These are phyloP conservation scores for Lanmaoa rubissima DNA, from an alignment of 768 basidiomycete genomes.

Conservation along the genomic window DNA sequence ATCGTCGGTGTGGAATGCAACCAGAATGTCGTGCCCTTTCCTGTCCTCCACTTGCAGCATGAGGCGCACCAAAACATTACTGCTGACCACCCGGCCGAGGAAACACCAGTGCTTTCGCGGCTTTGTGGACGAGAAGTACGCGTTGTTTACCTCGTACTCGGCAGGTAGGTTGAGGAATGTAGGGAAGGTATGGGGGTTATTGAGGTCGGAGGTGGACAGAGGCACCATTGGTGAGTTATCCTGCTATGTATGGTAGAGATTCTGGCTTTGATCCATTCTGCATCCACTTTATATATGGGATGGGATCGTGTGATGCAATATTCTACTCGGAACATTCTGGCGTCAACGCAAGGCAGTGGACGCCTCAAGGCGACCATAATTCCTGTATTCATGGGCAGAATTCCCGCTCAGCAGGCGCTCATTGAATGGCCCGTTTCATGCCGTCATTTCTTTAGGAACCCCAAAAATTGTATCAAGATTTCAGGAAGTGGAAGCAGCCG, in stretches of 20 bases:
- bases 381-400: background rate
- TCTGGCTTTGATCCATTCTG: background rate
- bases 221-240: conserved; percentile 18
- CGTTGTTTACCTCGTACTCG: conserved; percentile 20
- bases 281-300: conserved; percentile 15
- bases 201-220: conserved; percentile 27
- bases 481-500: background rate
- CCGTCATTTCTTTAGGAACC: conserved; percentile 8
- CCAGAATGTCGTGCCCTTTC: conserved; percentile 21
- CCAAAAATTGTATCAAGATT: background rate
- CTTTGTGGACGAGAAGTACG: conserved; percentile 23
- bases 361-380: background rate
- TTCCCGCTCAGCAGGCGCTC: conserved; percentile 6
- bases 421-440: background rate
- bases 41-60: conserved; percentile 30
- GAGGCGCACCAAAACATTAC: conserved; percentile 27
- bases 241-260: background rate
- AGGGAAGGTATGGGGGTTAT: conserved; percentile 24
- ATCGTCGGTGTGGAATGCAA: conserved; percentile 33
- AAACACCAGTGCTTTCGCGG: conserved; percentile 33
- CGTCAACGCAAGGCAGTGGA: background rate
- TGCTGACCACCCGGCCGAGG: conserved; percentile 27
- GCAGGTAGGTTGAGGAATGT: conserved; percentile 21
- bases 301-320: background rate
- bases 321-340: background rate